Evolutionary conservation across 192 early-diverging fungal genomes (phyloP).

Genomic region (Coemansia sp.): DNA sequence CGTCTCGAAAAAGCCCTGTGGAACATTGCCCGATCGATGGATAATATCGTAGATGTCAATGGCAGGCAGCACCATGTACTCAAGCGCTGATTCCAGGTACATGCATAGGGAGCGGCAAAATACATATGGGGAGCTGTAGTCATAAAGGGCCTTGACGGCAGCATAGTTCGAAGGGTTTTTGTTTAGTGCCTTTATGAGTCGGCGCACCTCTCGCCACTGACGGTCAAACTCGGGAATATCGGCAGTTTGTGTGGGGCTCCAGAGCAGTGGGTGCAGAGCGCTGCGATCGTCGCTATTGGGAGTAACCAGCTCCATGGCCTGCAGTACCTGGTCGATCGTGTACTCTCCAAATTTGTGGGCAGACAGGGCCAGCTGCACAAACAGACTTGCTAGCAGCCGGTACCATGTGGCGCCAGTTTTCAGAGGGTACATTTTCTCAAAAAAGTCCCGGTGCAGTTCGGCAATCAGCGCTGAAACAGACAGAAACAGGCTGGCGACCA

Average conservation of each 20-base stretch:
- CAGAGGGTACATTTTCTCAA: conserved; percentile 10
- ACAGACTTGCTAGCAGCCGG: conserved; percentile 17
- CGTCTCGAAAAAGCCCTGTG: conserved; percentile 34
- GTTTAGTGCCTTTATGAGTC: conserved; percentile 10
- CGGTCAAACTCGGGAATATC: conserved; percentile 20
- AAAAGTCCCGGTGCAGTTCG: conserved; percentile 13
- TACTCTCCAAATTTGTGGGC: conserved; percentile 23
- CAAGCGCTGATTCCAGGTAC: conserved; percentile 24
- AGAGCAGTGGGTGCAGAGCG: conserved; percentile 20
- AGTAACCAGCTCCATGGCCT: conserved; percentile 22
- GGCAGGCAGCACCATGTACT: conserved; percentile 24
- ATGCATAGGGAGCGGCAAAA: conserved; percentile 19
- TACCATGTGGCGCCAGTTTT: conserved; percentile 28
- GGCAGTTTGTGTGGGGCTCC: conserved; percentile 7
- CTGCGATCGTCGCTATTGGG: conserved; percentile 10
- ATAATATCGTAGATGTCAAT: conserved; percentile 37
- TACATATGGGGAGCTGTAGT: conserved; percentile 16
- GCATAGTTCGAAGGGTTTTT: conserved; percentile 1
- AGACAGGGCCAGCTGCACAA: conserved; percentile 31
- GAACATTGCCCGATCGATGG: conserved; percentile 24
- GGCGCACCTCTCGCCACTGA: conserved; percentile 15
- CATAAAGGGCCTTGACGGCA: conserved; percentile 5
- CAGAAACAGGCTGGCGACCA: conserved; percentile 32
- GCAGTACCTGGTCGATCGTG: conserved; percentile 10
- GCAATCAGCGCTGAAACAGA: conserved; percentile 30